Conservation (phyloP, 2,329 filamentous ascomycete species). For the Claviceps purpurea region DNA sequence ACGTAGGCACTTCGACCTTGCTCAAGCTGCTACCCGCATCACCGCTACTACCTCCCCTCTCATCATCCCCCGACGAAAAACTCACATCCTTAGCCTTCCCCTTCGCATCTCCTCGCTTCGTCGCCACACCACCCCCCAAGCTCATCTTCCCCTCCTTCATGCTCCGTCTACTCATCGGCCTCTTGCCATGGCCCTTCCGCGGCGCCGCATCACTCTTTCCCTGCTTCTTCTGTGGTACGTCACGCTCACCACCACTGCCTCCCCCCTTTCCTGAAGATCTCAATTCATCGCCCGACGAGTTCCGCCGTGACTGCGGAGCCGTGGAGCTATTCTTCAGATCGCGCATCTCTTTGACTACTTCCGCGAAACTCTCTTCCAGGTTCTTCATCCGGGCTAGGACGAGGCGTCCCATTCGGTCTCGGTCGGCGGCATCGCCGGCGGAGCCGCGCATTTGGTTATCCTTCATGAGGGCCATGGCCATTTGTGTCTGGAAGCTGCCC, state of each 20-base stretch:
- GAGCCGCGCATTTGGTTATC: constrained; percentile 36
- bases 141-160: constrained; percentile 25
- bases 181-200: constrained; percentile 15
- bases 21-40: constrained; percentile 18
- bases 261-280: constrained; percentile 17
- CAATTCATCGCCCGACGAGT: constrained; percentile 34
- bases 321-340: constrained; percentile 39
- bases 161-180: constrained; percentile 28
- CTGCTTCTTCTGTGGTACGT: constrained; percentile 9
- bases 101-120: constrained; percentile 21
- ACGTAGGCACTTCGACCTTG: constrained; percentile 26
- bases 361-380: constrained; percentile 78
- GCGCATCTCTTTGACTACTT: constrained; percentile 72
- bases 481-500: constrained; percentile 68
- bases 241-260: constrained; percentile 4
- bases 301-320: constrained; percentile 34
- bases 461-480: constrained; percentile 57
- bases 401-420: constrained; percentile 62
- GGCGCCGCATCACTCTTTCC: constrained; percentile 15
- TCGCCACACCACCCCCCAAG: constrained; percentile 7
- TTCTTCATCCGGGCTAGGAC: constrained; percentile 87
- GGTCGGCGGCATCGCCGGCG: constrained; percentile 29
- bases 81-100: constrained; percentile 36
- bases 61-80: constrained; percentile 23
- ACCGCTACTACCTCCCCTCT: constrained; percentile 16